A percentile compares a stretch with the other conserved stretches of the same genome.
Evolutionary conservation across 2,329 filamentous ascomycete genomes (phyloP).

Genomic region (Cordyceps farinosa): DNA sequence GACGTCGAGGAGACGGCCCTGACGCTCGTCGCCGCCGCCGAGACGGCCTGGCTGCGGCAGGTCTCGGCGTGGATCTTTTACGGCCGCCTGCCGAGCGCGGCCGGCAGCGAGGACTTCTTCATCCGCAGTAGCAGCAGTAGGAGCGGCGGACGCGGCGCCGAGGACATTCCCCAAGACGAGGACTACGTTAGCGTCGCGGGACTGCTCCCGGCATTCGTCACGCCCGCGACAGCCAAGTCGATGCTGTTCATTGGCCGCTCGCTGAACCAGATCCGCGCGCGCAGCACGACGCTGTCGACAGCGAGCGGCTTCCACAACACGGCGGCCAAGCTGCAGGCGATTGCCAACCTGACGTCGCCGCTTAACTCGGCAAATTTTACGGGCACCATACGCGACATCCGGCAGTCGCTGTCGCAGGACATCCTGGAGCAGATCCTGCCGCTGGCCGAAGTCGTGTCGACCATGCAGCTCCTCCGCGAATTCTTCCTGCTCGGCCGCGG

Average conservation of each 20-base stretch:
- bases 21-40: slow-evolving; percentile 71
- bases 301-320: slow-evolving; percentile 49
- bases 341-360: slow-evolving; percentile 68
- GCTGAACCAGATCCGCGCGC: slow-evolving; percentile 73
- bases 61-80: slow-evolving; percentile 88
- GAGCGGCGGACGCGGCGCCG: too few species aligned
- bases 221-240: slow-evolving; percentile 67
- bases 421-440: slow-evolving; percentile 80
- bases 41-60: slow-evolving; percentile 89
- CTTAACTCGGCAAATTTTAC: slow-evolving; percentile 70
- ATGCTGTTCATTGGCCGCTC: slow-evolving; percentile 90
- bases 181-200: slow-evolving; percentile 56
- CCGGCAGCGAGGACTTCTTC: slow-evolving; percentile 80
- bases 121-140: slow-evolving; percentile 48
- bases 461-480: slow-evolving; percentile 72
- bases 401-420: slow-evolving; percentile 77
- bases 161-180: slow-evolving; percentile 30
- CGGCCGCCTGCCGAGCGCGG: slow-evolving; percentile 74
- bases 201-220: slow-evolving; percentile 77
- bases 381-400: slow-evolving; percentile 69
- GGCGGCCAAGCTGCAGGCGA: slow-evolving; percentile 63
- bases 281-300: slow-evolving; percentile 42
- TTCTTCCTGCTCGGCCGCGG: slow-evolving; percentile 86
- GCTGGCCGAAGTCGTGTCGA: slow-evolving; percentile 69
- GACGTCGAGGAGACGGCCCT: slow-evolving; percentile 77